Evolutionary conservation across 2,329 filamentous ascomycete species (phyloP).

Genomic region (Verticillium albo-atrum): DNA sequence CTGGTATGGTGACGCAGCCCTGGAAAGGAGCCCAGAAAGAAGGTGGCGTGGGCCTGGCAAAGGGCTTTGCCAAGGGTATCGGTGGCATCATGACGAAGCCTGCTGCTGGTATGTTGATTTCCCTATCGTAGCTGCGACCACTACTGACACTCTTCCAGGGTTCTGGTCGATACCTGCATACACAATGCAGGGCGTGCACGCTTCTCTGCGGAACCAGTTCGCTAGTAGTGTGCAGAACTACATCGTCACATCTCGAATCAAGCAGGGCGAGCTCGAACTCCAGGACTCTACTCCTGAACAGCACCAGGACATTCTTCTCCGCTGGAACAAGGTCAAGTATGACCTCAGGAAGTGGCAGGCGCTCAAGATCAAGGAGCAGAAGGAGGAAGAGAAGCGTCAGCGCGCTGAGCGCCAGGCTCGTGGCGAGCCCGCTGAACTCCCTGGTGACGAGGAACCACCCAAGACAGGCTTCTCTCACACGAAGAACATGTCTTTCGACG

Average conservation of each 20-base stretch:
- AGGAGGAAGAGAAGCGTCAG: conserved; percentile 23
- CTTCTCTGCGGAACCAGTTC: conserved; percentile 68
- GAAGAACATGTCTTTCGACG: conserved; percentile 42
- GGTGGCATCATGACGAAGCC: conserved; percentile 79
- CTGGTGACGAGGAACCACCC: conserved; percentile 20
- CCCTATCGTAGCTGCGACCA: neutral
- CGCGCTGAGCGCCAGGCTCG: conserved; percentile 11
- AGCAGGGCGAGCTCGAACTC: conserved; percentile 69
- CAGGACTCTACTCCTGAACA: conserved; percentile 51
- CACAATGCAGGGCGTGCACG: conserved; percentile 76
- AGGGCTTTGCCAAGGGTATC: conserved; percentile 78
- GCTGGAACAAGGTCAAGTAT: conserved; percentile 58
- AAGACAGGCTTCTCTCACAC: conserved; percentile 45
- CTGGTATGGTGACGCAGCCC: conserved; percentile 77
- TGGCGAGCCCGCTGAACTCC: neutral
- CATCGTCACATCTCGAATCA: conserved; percentile 70
- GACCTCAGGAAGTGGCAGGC: conserved; percentile 58
- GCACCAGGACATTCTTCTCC: conserved; percentile 55
- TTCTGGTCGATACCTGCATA: conserved; percentile 74
- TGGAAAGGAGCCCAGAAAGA: conserved; percentile 51
- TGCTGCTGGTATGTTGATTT: conserved; percentile 57
- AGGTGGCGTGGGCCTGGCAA: conserved; percentile 58
- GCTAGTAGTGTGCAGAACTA: conserved; percentile 72
- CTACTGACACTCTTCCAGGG: conserved; percentile 26
- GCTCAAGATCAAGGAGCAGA: conserved; percentile 42